phyloP scores from a whole-genome alignment of 192 early-diverging fungal genomes.

The Chytriomyces hyalinus region DNA sequence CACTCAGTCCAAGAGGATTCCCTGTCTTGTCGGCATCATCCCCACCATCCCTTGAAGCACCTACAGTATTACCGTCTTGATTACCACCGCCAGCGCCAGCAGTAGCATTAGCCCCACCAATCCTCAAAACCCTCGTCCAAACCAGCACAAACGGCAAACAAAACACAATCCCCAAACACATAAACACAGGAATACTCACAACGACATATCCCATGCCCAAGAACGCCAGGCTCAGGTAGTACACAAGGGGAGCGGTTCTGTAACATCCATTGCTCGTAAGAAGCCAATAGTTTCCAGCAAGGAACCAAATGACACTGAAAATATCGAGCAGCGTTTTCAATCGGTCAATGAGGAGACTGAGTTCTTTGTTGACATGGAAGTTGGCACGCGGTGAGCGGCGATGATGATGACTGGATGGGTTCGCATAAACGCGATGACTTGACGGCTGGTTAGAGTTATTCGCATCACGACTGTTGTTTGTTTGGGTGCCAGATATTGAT shows the following conservation, averaged over 20 bases:
- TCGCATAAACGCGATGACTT: neutral
- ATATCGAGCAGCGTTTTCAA: constrained; percentile 65
- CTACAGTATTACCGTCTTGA: neutral
- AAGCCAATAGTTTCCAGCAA: constrained; percentile 73
- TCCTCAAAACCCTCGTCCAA: constrained; percentile 60
- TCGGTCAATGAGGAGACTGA: constrained; percentile 31
- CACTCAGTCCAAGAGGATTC: constrained; percentile 49
- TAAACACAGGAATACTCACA: constrained; percentile 62
- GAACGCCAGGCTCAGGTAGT: constrained; percentile 66
- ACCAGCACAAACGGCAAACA: constrained; percentile 70
- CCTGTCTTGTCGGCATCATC: neutral
- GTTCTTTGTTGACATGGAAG: constrained; percentile 30
- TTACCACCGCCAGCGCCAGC: constrained; percentile 47
- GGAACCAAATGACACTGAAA: constrained; percentile 68
- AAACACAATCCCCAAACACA: constrained; percentile 66
- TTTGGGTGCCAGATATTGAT: neutral
- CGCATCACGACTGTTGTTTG: too few relatives aligned
- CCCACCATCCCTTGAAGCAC: neutral
- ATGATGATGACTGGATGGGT: neutral
- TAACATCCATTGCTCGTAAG: constrained; percentile 58
- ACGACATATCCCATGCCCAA: constrained; percentile 72
- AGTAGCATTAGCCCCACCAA: constrained; percentile 59
- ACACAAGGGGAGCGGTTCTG: constrained; percentile 59
- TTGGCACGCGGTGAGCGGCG: neutral
- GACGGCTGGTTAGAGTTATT: neutral